Conservation (phyloP, 495 filamentous ascomycete species). For the Astrothelium subdiscretum region DNA sequence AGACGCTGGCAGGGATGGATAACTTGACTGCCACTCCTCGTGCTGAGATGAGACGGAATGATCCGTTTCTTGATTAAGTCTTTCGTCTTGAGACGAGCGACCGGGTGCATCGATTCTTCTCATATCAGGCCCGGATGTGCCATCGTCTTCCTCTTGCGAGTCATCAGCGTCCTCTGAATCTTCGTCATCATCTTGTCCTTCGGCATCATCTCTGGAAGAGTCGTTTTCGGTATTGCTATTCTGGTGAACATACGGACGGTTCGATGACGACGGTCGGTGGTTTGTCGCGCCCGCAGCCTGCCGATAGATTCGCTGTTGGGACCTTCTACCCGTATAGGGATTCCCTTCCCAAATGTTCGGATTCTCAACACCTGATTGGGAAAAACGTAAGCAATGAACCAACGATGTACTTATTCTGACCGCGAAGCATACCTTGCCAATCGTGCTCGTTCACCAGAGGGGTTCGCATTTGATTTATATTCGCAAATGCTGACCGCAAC, state of each 20-base stretch:
- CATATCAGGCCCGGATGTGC: neutral
- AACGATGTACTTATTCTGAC: too few species aligned
- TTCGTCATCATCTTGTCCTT: neutral
- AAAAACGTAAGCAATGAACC: too few species aligned
- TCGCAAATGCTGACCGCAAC: neutral
- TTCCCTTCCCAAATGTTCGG: neutral
- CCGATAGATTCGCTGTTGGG: neutral
- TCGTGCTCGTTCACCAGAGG: neutral
- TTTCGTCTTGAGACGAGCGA: too few species aligned
- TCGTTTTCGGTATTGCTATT: neutral
- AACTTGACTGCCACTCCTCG: too few species aligned
- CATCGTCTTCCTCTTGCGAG: neutral
- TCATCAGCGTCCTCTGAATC: neutral
- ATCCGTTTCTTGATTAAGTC: too few species aligned
- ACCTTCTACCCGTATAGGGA: neutral
- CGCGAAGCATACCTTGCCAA: neutral
- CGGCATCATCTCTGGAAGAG: neutral
- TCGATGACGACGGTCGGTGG: neutral
- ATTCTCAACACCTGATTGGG: neutral
- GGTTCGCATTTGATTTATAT: neutral
- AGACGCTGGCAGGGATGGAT: too few species aligned
- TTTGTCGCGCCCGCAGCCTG: neutral
- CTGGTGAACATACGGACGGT: neutral
- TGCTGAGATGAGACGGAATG: too few species aligned
- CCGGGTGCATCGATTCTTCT: neutral